Base-by-base conservation (phyloP, 2,329 filamentous ascomycete species). In the Colletotrichum navitas region DNA sequence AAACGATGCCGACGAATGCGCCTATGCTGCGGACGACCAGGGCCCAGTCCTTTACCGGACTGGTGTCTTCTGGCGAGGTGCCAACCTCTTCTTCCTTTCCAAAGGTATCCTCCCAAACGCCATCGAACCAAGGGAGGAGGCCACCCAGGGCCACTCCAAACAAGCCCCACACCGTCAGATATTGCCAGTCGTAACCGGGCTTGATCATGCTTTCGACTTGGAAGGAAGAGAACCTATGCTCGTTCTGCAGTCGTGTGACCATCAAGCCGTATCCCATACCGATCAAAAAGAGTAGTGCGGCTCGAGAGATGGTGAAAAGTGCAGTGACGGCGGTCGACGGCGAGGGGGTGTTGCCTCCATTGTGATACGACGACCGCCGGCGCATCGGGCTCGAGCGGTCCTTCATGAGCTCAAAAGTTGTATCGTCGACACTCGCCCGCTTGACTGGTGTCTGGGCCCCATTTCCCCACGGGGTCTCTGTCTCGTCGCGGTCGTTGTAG, bases 191-290 rank as follows among this genome's bases (percentile, higher is more conserved):
- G 70, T 83, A 83, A 16, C 80, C 78, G 8, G 82, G 79, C 43
- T 81, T 78, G 80, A 85, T 80, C 24, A 85, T 78, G 8, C 79
- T 80, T 34, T 83, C 82, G 58, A 92, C 84, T 66, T 89, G 86
- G 43, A 94, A 87, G 0, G 90, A 88, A 0, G 88, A 87, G 60
- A 94, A 84, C 56, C 87, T 85, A 74, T 90, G 86, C 62, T 90
- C 89, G 73, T 92, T 90, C 76, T 95, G 94, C 55, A 98, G 84
- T 78, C 94, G 91, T 26, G 92, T 91, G 49, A 98, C 92, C 51
- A 98, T 85, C 1, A 92, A 84, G 1, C 95, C 95, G 80, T 97
- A 98, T 21, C 91, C 89, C 64, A 95, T 86, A 0, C 96, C 96
- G 47, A 97, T 90, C 0, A 87, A 82, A 77, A 96, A 96, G 12